phyloP scores from a whole-genome alignment of 306 rosid genomes.

The Cotoneaster glaucophyllus region DNA sequence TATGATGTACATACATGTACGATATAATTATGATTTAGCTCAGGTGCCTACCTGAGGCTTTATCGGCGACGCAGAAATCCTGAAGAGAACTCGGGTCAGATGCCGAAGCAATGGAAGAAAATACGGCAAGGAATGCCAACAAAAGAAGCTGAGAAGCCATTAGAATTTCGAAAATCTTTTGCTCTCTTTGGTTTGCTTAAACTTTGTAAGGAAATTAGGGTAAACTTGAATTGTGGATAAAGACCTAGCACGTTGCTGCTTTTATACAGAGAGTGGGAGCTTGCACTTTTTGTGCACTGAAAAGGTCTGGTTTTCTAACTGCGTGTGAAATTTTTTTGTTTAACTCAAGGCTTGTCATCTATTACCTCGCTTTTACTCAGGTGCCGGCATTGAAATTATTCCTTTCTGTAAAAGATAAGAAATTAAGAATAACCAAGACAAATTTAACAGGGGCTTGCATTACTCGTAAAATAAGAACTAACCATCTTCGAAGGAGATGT shows the following conservation, averaged over 20 bases:
- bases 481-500: too few species aligned
- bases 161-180: background rate
- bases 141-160: slow-evolving; percentile 15
- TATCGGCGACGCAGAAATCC: slow-evolving; percentile 34
- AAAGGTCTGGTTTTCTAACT: background rate
- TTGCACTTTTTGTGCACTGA: background rate
- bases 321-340: background rate
- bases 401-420: background rate
- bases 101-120: slow-evolving; percentile 9
- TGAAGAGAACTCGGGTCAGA: slow-evolving; percentile 27
- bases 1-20: background rate
- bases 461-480: too few species aligned
- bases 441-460: too few species aligned
- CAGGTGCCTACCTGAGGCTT: background rate
- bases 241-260: background rate
- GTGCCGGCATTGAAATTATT: background rate
- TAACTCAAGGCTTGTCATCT: background rate
- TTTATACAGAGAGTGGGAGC: background rate
- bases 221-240: background rate
- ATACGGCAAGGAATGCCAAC: background rate
- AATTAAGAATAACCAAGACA: too few species aligned
- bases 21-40: background rate
- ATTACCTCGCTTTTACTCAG: background rate
- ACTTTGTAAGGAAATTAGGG: background rate
- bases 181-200: background rate